These are phyloP conservation scores for Deuterostichococcus epilithicus DNA, from an alignment of 139 green algal species.

Conservation along the genomic window DNA sequence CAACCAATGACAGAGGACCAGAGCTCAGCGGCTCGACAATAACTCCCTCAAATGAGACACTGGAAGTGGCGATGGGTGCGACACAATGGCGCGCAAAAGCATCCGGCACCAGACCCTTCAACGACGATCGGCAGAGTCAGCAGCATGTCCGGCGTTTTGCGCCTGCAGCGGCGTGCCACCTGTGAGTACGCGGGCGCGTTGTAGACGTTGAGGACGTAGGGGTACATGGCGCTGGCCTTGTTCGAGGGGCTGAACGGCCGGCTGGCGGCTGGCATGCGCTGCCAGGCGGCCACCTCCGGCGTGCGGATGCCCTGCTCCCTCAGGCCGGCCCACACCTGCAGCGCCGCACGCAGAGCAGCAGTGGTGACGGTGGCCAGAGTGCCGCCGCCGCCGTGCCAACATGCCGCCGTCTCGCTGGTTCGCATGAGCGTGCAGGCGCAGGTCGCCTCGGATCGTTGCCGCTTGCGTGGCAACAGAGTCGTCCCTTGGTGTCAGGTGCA, in stretches of 20 bases:
- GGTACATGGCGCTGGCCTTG: background rate
- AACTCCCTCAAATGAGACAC: no score
- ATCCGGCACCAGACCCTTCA: background rate
- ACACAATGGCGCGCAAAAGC: background rate
- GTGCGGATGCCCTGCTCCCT: background rate
- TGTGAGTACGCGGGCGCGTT: background rate
- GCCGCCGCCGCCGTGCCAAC: background rate
- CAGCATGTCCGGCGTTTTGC: no score
- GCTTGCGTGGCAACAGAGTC: no score
- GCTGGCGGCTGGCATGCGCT: background rate
- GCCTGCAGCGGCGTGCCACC: background rate
- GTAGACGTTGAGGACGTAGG: background rate
- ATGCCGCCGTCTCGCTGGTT: no score
- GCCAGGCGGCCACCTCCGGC: background rate
- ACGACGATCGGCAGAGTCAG: no score
- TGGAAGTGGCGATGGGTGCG: no score
- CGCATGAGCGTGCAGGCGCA: no score
- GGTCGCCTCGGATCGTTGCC: no score
- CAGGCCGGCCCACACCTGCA: background rate
- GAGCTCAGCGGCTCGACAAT: no score
- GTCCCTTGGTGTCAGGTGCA: no score
- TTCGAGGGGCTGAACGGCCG: background rate
- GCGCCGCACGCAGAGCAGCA: background rate
- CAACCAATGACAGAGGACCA: no score
- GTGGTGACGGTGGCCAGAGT: background rate